phyloP scores from a whole-genome alignment of 1,139 yeast genomes.

The Williopsis jadinii region DNA sequence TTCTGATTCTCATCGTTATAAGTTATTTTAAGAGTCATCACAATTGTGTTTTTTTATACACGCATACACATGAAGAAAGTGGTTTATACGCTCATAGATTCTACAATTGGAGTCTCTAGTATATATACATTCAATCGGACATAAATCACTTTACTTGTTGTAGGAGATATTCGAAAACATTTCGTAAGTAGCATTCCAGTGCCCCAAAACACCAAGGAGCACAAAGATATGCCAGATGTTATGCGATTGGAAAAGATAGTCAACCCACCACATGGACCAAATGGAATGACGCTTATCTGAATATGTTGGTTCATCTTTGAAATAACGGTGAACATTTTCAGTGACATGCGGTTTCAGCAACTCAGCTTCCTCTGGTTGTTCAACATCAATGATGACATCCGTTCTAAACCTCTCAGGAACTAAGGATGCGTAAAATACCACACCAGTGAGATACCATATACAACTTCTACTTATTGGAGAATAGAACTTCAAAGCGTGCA shows the following conservation, averaged over 20 bases:
- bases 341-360: conserved; percentile 24
- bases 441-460: conserved; percentile 73
- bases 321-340: conserved; percentile 37
- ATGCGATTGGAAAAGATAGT: conserved; percentile 69
- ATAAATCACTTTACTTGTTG: conserved; percentile 8
- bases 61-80: no score
- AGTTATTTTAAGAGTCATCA: not conserved
- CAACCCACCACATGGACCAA: conserved; percentile 80
- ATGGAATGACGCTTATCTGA: conserved; percentile 42
- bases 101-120: no score
- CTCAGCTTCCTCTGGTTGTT: conserved; percentile 27
- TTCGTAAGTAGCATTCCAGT: conserved; percentile 67
- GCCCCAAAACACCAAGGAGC: conserved; percentile 79
- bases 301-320: conserved; percentile 41
- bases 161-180: conserved; percentile 39
- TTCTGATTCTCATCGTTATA: conserved; percentile 3
- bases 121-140: no score
- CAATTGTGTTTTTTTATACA: no score
- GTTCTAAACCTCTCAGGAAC: conserved; percentile 87
- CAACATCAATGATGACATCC: conserved; percentile 36
- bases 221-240: conserved; percentile 94
- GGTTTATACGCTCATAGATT: no score
- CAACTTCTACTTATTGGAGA: conserved; percentile 61
- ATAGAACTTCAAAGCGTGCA: conserved; percentile 45
- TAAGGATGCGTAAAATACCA: conserved; percentile 78